Evolutionary conservation across 148 eudicot genomes (phyloP).

Genomic region (Cornus kousa): DNA sequence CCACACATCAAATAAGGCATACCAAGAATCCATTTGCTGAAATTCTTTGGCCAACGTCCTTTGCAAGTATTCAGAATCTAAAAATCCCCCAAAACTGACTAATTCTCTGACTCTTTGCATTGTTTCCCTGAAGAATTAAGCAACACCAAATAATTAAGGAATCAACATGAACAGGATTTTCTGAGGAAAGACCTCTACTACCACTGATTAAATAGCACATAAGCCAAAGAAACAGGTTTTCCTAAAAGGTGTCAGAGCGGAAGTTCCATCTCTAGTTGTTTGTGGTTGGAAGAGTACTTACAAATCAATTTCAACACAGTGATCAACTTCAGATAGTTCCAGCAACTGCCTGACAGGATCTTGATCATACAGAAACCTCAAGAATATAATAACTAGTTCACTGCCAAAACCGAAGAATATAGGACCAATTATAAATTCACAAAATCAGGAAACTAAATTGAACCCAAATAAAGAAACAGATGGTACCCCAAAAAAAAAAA

Average conservation of each 20-base stretch:
- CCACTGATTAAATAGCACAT: background rate
- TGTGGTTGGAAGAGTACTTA: slow-evolving; percentile 41
- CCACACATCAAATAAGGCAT: slow-evolving; percentile 12
- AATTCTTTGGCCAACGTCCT: slow-evolving; percentile 85
- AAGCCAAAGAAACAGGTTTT: background rate
- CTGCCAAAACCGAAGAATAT: slow-evolving; percentile 43
- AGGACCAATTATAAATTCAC: slow-evolving; percentile 3
- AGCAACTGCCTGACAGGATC: slow-evolving; percentile 82
- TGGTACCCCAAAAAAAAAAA: background rate
- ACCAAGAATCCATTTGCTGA: slow-evolving; percentile 84
- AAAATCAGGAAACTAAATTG: background rate
- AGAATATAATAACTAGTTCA: slow-evolving; percentile 84
- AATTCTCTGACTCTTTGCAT: slow-evolving; percentile 59
- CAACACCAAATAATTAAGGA: background rate
- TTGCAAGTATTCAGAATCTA: slow-evolving; percentile 66
- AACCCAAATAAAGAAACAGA: background rate
- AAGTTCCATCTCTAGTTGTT: background rate
- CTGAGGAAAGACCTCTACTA: background rate
- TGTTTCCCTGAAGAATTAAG: slow-evolving; percentile 46
- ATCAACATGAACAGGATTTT: background rate
- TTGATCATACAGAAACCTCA: slow-evolving; percentile 86
- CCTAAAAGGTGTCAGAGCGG: no score
- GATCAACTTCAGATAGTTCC: slow-evolving; percentile 54
- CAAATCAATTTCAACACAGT: slow-evolving; percentile 61
- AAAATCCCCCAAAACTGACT: slow-evolving; percentile 80